Conservation (phyloP, 495 filamentous ascomycete species). For the Penicillium canariense region DNA sequence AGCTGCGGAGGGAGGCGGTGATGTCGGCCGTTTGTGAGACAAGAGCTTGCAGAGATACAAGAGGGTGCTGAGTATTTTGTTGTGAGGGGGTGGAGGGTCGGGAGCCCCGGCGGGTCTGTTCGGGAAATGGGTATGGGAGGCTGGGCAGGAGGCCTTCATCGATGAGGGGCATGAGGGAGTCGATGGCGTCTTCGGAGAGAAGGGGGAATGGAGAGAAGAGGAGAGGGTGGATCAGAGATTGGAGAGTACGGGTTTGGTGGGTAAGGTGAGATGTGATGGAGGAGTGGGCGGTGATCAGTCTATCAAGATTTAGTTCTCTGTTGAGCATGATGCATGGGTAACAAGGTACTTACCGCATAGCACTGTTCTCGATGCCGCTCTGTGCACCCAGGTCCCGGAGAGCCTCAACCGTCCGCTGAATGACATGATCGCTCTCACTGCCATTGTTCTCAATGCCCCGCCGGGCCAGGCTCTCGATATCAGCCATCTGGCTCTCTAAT, state of each 20-base stretch:
- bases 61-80: slow-evolving; percentile 36
- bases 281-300: slow-evolving; percentile 83
- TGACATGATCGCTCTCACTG: slow-evolving; percentile 63
- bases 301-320: slow-evolving; percentile 30
- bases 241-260: slow-evolving; percentile 80
- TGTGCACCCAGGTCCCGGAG: slow-evolving; percentile 81
- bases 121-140: slow-evolving; percentile 50
- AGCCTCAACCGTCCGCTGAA: slow-evolving; percentile 67
- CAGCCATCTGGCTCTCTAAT: slow-evolving; percentile 72
- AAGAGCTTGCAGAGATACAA: slow-evolving; percentile 54
- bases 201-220: slow-evolving; percentile 49
- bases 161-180: slow-evolving; percentile 64
- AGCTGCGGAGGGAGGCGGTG: slow-evolving; percentile 71
- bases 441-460: slow-evolving; percentile 72
- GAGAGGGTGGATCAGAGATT: slow-evolving; percentile 73
- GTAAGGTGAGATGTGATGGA: slow-evolving; percentile 78
- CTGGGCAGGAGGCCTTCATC: slow-evolving; percentile 51
- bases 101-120: slow-evolving; percentile 49
- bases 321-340: background rate
- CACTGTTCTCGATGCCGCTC: slow-evolving; percentile 72
- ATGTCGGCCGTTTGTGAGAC: slow-evolving; percentile 68
- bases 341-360: slow-evolving; percentile 59
- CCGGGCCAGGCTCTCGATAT: slow-evolving; percentile 70
- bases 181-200: slow-evolving; percentile 66
- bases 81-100: slow-evolving; percentile 37